Evolutionary conservation across 2,329 filamentous ascomycete species (phyloP).

Genomic region (Paraconiothyrium sp.): DNA sequence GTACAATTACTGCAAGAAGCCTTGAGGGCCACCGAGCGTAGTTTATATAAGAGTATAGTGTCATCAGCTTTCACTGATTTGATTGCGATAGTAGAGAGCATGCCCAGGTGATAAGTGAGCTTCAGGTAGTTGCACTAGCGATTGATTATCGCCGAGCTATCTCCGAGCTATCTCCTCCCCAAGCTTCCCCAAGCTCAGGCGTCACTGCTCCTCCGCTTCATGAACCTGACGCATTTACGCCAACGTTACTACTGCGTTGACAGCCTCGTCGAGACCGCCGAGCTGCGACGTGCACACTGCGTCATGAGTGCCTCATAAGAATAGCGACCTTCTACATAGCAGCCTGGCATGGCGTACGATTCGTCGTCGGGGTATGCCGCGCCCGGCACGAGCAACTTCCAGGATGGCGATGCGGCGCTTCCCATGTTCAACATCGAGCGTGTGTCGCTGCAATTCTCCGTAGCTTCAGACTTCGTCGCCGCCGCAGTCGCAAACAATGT

Average conservation of each 20-base stretch:
- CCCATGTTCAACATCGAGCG: constrained; percentile 95
- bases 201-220: constrained; percentile 12
- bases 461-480: constrained; percentile 94
- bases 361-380: constrained; percentile 76
- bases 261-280: background rate
- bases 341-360: constrained; percentile 71
- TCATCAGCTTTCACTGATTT: no score
- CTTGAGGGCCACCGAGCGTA: no score
- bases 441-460: constrained; percentile 92
- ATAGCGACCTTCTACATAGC: background rate
- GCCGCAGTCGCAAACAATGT: constrained; percentile 98
- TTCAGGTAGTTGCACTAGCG: no score
- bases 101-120: no score
- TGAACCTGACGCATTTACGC: background rate
- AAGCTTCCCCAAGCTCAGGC: constrained; percentile 12
- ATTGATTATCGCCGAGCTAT: background rate
- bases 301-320: background rate
- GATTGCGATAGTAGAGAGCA: no score
- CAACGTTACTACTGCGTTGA: background rate
- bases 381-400: constrained; percentile 70
- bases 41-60: no score
- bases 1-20: no score
- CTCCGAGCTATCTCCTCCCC: constrained; percentile 3
- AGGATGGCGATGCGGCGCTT: constrained; percentile 68
- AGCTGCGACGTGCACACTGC: background rate